These are phyloP conservation scores for Jackrogersella minutella DNA, from an alignment of 495 filamentous ascomycete species.

Conservation along the genomic window DNA sequence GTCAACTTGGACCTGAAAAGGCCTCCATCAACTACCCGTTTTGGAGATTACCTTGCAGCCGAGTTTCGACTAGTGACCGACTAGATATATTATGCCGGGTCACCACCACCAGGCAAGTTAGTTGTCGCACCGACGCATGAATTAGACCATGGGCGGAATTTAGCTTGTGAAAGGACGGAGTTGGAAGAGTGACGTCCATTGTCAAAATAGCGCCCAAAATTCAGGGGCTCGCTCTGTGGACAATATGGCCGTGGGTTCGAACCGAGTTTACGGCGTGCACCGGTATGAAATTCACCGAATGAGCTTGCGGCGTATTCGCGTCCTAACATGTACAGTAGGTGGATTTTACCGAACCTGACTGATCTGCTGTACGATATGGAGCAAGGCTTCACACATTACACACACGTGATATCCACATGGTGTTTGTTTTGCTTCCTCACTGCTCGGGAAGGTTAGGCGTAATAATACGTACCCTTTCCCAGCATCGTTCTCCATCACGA, in stretches of 20 bases:
- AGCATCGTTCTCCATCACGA: not conserved
- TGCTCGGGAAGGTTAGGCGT: not conserved
- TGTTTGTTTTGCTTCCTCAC: not conserved
- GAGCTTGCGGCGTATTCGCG: constrained; percentile 1
- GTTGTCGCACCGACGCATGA: constrained; percentile 3
- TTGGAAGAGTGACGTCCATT: constrained; percentile 1
- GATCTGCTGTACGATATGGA: not conserved
- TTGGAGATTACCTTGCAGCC: constrained; percentile 5
- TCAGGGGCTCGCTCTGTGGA: constrained; percentile 5
- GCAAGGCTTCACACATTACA: no score
- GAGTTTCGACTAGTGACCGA: constrained; percentile 17
- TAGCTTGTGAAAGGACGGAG: constrained; percentile 7
- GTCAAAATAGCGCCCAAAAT: not conserved
- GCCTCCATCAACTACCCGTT: constrained; percentile 26
- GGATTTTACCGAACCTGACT: constrained; percentile 20
- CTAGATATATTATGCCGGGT: constrained; percentile 24
- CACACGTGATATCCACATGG: constrained; percentile 4
- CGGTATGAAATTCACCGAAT: constrained; percentile 29
- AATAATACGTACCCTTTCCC: not conserved
- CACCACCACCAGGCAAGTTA: not conserved
- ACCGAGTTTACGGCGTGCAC: constrained; percentile 12
- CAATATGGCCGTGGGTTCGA: constrained; percentile 14
- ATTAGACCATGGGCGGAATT: not conserved
- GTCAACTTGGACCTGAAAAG: constrained; percentile 11
- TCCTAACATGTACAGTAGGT: constrained; percentile 8